These are phyloP conservation scores for Pezizomycotina sp. DNA, from an alignment of 2,329 filamentous ascomycete genomes.

Conservation along the genomic window DNA sequence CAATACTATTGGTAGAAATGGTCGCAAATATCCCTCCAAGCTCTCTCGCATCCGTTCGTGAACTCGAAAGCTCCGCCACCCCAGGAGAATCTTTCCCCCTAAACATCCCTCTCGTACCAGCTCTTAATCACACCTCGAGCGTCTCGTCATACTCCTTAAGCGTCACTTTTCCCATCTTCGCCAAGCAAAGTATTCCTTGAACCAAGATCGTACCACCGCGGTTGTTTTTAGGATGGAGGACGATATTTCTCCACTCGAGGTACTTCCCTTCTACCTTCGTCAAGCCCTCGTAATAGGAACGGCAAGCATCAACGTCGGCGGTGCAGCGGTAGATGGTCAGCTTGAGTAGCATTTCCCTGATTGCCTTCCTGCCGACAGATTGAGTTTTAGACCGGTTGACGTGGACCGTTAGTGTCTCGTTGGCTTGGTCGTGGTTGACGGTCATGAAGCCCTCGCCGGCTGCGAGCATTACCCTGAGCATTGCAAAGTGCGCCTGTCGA, in stretches of 20 bases:
- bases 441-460: slow-evolving; percentile 54
- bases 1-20: too few relatives aligned
- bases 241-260: slow-evolving; percentile 50
- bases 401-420: slow-evolving; percentile 41
- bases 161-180: too few relatives aligned
- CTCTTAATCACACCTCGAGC: too few relatives aligned
- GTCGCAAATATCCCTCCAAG: too few relatives aligned
- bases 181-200: too few relatives aligned
- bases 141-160: too few relatives aligned
- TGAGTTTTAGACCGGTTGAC: slow-evolving; percentile 78
- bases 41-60: too few relatives aligned
- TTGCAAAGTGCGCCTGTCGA: slow-evolving; percentile 5
- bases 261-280: slow-evolving; percentile 66
- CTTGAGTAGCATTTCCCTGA: slow-evolving; percentile 76
- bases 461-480: slow-evolving; percentile 26
- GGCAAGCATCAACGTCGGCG: slow-evolving; percentile 64
- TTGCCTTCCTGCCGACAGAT: slow-evolving; percentile 62
- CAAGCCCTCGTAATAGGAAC: slow-evolving; percentile 65
- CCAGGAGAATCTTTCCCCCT: too few relatives aligned
- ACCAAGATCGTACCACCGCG: too few relatives aligned
- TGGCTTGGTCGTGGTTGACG: slow-evolving; percentile 37
- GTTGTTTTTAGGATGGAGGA: too few relatives aligned
- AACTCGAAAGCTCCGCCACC: too few relatives aligned
- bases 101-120: too few relatives aligned
- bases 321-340: slow-evolving; percentile 85